Conservation (phyloP, 2,329 filamentous ascomycete species). For the Didymella lethalis region DNA sequence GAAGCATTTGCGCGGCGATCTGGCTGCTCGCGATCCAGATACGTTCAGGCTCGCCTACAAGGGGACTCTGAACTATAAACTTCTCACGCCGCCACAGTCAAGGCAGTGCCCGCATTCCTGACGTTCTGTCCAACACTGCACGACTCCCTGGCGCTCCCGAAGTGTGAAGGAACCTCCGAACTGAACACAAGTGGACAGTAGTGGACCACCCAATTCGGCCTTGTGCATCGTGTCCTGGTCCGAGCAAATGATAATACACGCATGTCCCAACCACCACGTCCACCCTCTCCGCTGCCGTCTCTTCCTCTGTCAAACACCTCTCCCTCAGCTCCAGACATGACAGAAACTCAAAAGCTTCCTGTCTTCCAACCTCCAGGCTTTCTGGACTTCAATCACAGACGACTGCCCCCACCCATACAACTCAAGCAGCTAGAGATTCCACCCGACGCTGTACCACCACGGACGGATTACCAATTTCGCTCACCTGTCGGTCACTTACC, state of each 20-base stretch:
- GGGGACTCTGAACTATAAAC: constrained; percentile 47
- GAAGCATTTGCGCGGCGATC: constrained; percentile 46
- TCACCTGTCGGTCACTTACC: constrained; percentile 50
- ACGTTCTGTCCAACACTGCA: constrained; percentile 50
- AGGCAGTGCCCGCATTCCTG: constrained; percentile 51
- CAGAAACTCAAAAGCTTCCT: constrained; percentile 55
- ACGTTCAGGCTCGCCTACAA: constrained; percentile 47
- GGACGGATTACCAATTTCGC: constrained; percentile 50
- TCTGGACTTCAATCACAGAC: constrained; percentile 51
- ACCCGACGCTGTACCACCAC: constrained; percentile 48
- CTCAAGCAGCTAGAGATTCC: constrained; percentile 52
- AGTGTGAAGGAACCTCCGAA: constrained; percentile 46
- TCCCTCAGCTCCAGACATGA: constrained; percentile 52
- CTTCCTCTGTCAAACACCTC: constrained; percentile 51
- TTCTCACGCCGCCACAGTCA: constrained; percentile 50
- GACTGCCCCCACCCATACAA: constrained; percentile 52
- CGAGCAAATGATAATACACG: constrained; percentile 54
- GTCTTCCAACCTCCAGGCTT: constrained; percentile 53
- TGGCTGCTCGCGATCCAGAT: constrained; percentile 51
- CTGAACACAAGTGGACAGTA: constrained; percentile 39
- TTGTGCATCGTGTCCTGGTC: constrained; percentile 51
- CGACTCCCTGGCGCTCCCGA: constrained; percentile 49
- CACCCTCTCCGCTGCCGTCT: constrained; percentile 52
- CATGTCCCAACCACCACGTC: constrained; percentile 54
- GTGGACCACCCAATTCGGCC: constrained; percentile 51